phyloP scores from a whole-genome alignment of 2,329 filamentous ascomycete species.

The Penicillium sp. region DNA sequence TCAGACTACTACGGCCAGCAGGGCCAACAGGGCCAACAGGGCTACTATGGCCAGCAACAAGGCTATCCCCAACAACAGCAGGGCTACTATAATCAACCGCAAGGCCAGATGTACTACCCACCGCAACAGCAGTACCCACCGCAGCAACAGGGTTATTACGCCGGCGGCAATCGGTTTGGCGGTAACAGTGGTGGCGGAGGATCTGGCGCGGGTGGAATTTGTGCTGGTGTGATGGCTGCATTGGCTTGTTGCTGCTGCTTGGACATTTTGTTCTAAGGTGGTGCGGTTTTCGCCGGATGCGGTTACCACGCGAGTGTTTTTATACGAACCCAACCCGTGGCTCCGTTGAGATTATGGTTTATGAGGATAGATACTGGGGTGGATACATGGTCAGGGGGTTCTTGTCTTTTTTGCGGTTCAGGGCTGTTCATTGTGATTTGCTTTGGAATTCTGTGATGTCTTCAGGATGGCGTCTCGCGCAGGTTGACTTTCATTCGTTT shows the following conservation, averaged over 20 bases:
- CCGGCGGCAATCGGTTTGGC: not conserved
- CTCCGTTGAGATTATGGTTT: not conserved
- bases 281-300: not conserved
- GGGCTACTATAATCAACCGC: conserved; percentile 22
- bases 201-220: conserved; percentile 40
- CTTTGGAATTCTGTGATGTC: not conserved
- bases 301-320: not conserved
- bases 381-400: not conserved
- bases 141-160: conserved; percentile 25
- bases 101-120: conserved; percentile 27
- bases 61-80: conserved; percentile 17
- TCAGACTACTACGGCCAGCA: conserved; percentile 36
- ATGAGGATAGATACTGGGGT: not conserved
- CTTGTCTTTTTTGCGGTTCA: not conserved
- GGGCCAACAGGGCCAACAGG: conserved; percentile 25
- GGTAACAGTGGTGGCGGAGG: conserved; percentile 30
- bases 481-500: conserved; percentile 15
- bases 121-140: conserved; percentile 35
- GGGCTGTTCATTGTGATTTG: not conserved
- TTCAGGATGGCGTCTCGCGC: conserved; percentile 1
- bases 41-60: conserved; percentile 9
- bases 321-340: not conserved
- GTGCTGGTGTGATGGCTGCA: conserved; percentile 49
- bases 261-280: conserved; percentile 44
- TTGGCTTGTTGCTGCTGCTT: conserved; percentile 53